Base-by-base conservation (phyloP, 805 yeast genomes). In the Debaryomyces hansenii region DNA sequence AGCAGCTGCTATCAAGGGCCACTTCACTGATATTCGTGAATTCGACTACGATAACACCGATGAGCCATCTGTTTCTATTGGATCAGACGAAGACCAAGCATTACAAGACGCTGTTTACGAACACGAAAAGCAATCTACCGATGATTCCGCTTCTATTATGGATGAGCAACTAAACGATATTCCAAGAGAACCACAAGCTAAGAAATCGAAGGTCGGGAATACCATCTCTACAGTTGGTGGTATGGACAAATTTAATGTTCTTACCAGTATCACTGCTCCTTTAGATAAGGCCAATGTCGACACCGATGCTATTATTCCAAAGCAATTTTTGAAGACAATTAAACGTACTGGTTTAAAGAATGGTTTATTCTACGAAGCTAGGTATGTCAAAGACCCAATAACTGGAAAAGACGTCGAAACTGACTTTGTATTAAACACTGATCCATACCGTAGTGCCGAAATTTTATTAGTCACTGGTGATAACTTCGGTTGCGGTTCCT, bases 401-500 rank as follows among this genome's bases (percentile, higher is more conserved):
- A 71, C 80, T 51, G 95, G 96, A 31, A 81, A 87, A 52, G 89
- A 84, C 49, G 77, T 80, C 47, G 82, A 80, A 61, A 91, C 97
- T n/a, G 97, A 92, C 63, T 94, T 94, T 55, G 86, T 87, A 46
- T 79, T 94, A 58, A 94, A 94, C 67, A 88, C 82, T 42, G 86
- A 77, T 45, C 96, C 97, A 43, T 92, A 83, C 77, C 81, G 84
- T 55, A 60, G 78, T 20, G 85, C 98, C 16, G 84, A 87, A 68
- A 85, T 92, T 56, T 75, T 94, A 55, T 85, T 92, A 56, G 96
- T 90, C 49, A 83, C 95, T 37, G 99, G 99, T 67, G 96, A 89
- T 65, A 94, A 94, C 77, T 94, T 94, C 65, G 99, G 99, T 56
- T 94, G 99, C 76, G 99, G 99, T 61, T 91, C 97, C 35, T 91